Base-by-base conservation (phyloP, 805 yeast genomes). In the Candida yuanshanica region DNA sequence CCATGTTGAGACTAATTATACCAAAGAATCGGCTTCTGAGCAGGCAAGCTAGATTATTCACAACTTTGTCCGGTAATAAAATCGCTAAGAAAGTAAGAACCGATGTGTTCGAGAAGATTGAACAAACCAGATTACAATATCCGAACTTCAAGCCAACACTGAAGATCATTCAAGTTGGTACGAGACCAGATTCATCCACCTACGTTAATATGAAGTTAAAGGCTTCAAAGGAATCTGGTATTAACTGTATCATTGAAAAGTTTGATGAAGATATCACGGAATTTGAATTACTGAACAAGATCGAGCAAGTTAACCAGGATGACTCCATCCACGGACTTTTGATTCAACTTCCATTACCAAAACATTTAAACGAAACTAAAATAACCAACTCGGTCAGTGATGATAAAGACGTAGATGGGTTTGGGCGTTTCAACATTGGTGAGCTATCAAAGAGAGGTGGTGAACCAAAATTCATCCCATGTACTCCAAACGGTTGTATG, bases 401-500 rank as follows among this genome's bases (percentile, higher is more conserved):
- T 13, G 79, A 74, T 34, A 91, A 91, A 66, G 99, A 91, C 56
- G 96, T 93, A 36, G 99, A 91, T 62, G 99, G 99, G 2, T 93
- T 91, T 56, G 93, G 90, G 33, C 79, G 89, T 42, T 74, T 71
- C 55, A 93, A 93, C 62, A 80, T 87, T 43, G 98, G 97, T 45
- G 97, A 91, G 59, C 73, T 91, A 44, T 77, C 90, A 52, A 88
- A 89, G 64, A 79, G 85, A 51, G 87, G 87, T 39, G 96, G 97
- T 18, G 59, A 68, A 27, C 96, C 97, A 24, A 65, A 69, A 45
- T 90, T 88, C 64, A 72, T 82, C 49, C 98, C 99, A 26, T 91
- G 98, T 68, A 91, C 99, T 22, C 99, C 99, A 41, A 80, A 82
- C 65, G 99, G 99, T 44, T 78, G 89, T 54, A 81, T 91, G 70